Evolutionary conservation across 208 protist genomes (phyloP).

Genomic region (Leishmania lainsoni): DNA sequence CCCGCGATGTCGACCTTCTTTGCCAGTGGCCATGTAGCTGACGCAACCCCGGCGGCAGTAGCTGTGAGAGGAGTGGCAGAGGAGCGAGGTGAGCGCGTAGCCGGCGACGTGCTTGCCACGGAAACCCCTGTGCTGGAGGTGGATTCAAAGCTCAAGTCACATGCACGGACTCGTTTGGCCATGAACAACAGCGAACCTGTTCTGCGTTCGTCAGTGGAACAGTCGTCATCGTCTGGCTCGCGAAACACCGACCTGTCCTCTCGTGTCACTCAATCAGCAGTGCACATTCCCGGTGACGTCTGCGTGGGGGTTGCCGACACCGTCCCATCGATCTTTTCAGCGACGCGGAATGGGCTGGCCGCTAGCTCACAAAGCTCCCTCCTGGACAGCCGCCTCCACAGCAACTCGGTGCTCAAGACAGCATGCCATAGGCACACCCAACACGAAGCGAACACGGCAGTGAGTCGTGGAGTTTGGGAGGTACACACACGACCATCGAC

Average conservation of each 20-base stretch:
- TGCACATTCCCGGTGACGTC: background rate
- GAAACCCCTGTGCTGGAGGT: background rate
- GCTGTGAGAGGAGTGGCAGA: background rate
- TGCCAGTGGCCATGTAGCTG: background rate
- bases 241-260: background rate
- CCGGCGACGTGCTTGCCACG: background rate
- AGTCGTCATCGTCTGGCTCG: background rate
- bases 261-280: background rate
- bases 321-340: background rate
- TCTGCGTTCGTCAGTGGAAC: background rate
- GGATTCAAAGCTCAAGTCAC: background rate
- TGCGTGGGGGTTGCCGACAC: background rate
- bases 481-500: background rate
- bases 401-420: background rate
- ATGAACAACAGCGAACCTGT: background rate
- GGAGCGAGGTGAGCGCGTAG: background rate
- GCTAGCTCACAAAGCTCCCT: background rate
- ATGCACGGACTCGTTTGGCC: background rate
- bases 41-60: background rate
- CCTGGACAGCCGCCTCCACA: background rate
- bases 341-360: background rate
- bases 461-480: background rate
- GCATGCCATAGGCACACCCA: background rate
- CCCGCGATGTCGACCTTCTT: conserved; percentile 23
- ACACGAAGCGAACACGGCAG: background rate